Base-by-base conservation (phyloP, 2,329 filamentous ascomycete genomes). In the Fusarium begoniae region DNA sequence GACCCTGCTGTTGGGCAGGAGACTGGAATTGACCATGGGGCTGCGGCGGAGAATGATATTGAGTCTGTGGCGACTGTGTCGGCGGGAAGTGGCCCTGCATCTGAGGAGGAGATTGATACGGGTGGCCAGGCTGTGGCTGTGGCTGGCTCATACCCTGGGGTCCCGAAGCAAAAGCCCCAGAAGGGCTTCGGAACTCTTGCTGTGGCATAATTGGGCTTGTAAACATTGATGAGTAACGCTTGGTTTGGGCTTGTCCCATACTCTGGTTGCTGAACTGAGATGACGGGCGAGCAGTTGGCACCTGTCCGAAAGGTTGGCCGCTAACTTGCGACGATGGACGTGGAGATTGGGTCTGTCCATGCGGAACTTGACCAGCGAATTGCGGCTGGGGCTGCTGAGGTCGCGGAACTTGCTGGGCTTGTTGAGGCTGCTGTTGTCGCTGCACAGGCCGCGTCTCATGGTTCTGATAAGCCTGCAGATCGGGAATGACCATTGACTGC, bases 181-280 rank as follows among this genome's bases (percentile, higher is more conserved):
- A 66, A 30, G 61, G 40, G 37, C 51, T 62, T 43, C 61, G 64
- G 41, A 75, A 72, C 13, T 70, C 65, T 12, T 77, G 70, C 28
- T 75, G 75, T 26, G 59, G 61, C n/a, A 72, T 59, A 24, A 53
- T 54, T 11, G 73, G 73, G 28, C 73, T 69, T 8, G 56, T 45
- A 37, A 78, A 56, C 44, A 77, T 77, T 22, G 69, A 63, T 17
- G 69, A 55, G 28, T 77, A 77, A 45, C 65, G 68, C 20, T 69
- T 72, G 22, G 63, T 59, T 41, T 77, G 77, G 30, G 56, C 30
- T 20, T 66, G 74, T 28, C 63, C 58, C n/a, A 56, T 50, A 22
- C 61, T 62, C 24, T 70, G 70, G 17, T 66, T 63, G 26, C 66
- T 74, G 37, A 73, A 51, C 40, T 74, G 71, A 28, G 71, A 74